Evolutionary conservation across 305 asterid species (phyloP), one percentile per base, ranked within the genome.

Genomic region (Nicotiana rustica): DNA sequence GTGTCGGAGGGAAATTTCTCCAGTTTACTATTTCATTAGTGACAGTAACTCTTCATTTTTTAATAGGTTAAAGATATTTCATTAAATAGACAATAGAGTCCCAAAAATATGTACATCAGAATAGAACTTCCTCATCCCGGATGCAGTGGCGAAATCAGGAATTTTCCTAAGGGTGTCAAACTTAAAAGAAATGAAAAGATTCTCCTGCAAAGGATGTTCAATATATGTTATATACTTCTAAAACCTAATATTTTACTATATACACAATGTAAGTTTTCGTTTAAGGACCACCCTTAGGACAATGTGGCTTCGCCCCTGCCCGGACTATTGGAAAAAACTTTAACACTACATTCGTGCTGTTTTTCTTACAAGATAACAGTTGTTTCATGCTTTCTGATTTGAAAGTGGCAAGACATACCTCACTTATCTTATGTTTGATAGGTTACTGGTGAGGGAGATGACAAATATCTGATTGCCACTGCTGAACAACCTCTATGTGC

Each of bases 401-500:
- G 21, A 67, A 60, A 56, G 64, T 49, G 64, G 44, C 36, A 17
- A 49, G 79, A 49, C 10, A 29, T 8, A 52, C 47, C 47, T 75
- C 79, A 75, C 19, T n/a, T 44, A 78, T 12, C n/a, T 83, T 75
- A 10, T 78, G 19, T 78, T 73, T 59, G 19, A 89, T 85, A 96
- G 99, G 98, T 96, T 21, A 93, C 97, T 82, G 98, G 97, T 35
- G 99, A 92, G 79, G 99, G 96, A 62, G 99, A 94, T 62, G 98
- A 96, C 85, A 96, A 96, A 85, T 94, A 96, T 90, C 89, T 96
- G 82, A 96, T 96, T 84, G 98, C 98, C 52, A 96, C 98, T 5
- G 95, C 98, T 64, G 99, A 96, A 87, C 98, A 94, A 77, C 99
- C 98, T 13, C 93, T 95, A 56, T 96, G 98, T 86, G 97, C 98